A percentile compares a stretch with the other conserved stretches of the same genome.
Evolutionary conservation across 2,329 filamentous ascomycete species (phyloP).

Genomic region (Fusarium transvaalense): DNA sequence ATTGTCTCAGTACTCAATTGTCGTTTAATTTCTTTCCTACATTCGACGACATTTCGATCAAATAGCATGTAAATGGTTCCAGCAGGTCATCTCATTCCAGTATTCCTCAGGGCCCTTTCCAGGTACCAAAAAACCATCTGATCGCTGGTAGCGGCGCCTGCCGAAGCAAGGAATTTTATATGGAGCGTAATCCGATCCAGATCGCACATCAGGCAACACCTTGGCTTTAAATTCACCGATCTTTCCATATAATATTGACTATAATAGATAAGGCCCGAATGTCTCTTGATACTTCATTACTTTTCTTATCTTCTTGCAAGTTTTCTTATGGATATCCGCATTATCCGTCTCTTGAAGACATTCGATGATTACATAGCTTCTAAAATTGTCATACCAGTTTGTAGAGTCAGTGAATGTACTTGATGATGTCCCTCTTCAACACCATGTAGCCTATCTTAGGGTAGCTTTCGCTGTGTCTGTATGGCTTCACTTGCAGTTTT

Average conservation of each 20-base stretch:
- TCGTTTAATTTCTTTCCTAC: neutral
- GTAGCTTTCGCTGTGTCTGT: neutral
- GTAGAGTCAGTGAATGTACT: too few species aligned
- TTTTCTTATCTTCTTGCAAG: neutral
- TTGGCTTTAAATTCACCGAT: conserved; percentile 7
- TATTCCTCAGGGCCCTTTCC: conserved; percentile 11
- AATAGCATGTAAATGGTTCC: neutral
- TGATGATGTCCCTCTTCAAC: too few species aligned
- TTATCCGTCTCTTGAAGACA: neutral
- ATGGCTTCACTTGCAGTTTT: conserved; percentile 6
- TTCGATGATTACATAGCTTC: neutral
- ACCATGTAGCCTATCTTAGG: too few species aligned
- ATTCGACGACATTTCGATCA: rapidly evolving
- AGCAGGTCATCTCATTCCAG: neutral
- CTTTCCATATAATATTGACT: neutral
- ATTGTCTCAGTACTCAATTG: neutral
- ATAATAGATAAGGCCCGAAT: conserved; percentile 24
- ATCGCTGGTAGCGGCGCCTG: neutral
- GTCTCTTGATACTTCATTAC: neutral
- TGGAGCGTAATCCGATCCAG: conserved; percentile 27
- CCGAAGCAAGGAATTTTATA: conserved; percentile 8
- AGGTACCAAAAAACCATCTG: conserved; percentile 26
- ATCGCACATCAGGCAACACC: conserved; percentile 27
- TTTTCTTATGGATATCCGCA: neutral
- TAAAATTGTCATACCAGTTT: neutral